phyloP scores from a whole-genome alignment of 1,139 yeast species.

The Saccharomyces uvarum region DNA sequence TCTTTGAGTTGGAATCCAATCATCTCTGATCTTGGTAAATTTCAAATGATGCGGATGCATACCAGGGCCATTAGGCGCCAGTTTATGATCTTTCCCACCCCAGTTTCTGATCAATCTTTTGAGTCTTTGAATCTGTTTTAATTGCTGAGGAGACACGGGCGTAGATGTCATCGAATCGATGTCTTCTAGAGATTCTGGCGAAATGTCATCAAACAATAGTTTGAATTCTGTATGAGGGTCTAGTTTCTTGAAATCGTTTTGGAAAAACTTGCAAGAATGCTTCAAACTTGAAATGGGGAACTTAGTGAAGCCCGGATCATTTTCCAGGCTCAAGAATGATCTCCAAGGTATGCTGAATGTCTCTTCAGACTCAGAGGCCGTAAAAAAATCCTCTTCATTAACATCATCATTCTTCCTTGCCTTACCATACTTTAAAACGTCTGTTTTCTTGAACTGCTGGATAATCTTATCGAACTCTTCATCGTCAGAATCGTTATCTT shows the following conservation, averaged over 20 bases:
- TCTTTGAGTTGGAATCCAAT: conserved; percentile 67
- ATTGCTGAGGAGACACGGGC: conserved; percentile 57
- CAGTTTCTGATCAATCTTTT: conserved; percentile 65
- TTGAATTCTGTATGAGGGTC: conserved; percentile 79
- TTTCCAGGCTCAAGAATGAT: not conserved
- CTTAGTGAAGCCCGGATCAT: conserved; percentile 33
- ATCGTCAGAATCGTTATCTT: conserved; percentile 18
- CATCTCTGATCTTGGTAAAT: conserved; percentile 68
- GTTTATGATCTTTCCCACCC: conserved; percentile 71
- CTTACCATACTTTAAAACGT: conserved; percentile 12
- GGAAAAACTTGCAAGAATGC: conserved; percentile 37
- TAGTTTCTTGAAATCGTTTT: conserved; percentile 43
- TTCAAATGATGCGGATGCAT: conserved; percentile 52
- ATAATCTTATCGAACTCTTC: conserved; percentile 29
- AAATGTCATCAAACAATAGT: conserved; percentile 64
- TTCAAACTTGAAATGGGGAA: conserved; percentile 40
- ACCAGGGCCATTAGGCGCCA: conserved; percentile 54
- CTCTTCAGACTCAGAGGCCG: conserved; percentile 31
- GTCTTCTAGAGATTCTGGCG: conserved; percentile 61
- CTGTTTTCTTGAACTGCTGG: conserved; percentile 25
- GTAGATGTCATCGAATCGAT: conserved; percentile 52
- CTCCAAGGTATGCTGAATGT: not conserved
- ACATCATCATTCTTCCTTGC: conserved; percentile 8
- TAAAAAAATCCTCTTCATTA: conserved; percentile 34
- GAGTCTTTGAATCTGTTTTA: conserved; percentile 54